Base-by-base conservation (phyloP, 2,329 filamentous ascomycete species). In the Colletotrichum cereale region DNA sequence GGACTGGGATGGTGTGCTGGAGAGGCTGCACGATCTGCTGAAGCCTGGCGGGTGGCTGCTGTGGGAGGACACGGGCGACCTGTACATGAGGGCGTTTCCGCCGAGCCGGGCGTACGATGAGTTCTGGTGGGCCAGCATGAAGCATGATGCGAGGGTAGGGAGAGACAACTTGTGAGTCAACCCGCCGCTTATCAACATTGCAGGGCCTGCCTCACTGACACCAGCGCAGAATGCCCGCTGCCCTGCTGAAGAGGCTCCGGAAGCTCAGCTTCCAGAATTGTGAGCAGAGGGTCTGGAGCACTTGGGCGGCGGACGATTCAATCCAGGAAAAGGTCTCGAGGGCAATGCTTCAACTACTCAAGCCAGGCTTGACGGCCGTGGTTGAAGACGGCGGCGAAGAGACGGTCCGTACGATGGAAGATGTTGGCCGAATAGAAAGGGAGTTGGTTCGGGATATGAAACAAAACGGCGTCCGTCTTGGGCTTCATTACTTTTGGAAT, bases 31-130 rank as follows among this genome's bases (percentile, higher is more conserved):
- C 3, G 72, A 58, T 16, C 61, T 76, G 38, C 29, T 75, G 3
- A 64, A 44, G 50, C 74, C 74, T 0, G 74, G 74, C 4, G 75
- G 74, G 0, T 76, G 72, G 62, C 42, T 76, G 29, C n/a, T 75
- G 14, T 76, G 75, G 73, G 69, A 74, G 40, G 75, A 76, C 18
- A 58, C 64, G 26, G 50, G 66, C 21, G 40, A 48, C 16, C 29
- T 72, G 34, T 53, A 52, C 42, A 62, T 58, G 16, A 40, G 40
- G 44, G 42, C 66, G 36, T 62, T 66, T 56, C 66, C 72, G 36
- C 66, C 52, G 29, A 73, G 69, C 47, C 57, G 65, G 47, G 65
- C 56, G 38, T 73, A 48, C 6, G 56, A 73, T 3, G 72, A 73
- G 50, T 73, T 67, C 53, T 71, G 55, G 66, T 53, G 52, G 68